These are phyloP conservation scores for Aureobasidium sp. DNA, from an alignment of 2,329 filamentous ascomycete genomes.

Conservation along the genomic window DNA sequence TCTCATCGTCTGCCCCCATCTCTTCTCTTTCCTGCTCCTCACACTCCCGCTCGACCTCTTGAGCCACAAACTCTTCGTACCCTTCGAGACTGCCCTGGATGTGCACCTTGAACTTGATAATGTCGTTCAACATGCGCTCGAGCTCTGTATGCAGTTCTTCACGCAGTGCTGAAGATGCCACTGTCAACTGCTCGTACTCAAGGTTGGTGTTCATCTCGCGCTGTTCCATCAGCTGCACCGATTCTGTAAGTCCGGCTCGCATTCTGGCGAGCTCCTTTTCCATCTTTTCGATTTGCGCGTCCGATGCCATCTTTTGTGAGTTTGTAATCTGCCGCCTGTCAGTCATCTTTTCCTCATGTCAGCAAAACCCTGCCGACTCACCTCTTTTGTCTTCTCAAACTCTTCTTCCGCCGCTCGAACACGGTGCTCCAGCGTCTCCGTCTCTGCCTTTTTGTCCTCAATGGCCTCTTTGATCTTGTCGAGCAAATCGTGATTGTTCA, in stretches of 20 bases:
- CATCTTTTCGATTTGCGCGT: slow-evolving; percentile 96
- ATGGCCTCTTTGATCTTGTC: slow-evolving; percentile 95
- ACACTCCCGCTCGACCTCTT: slow-evolving; percentile 70
- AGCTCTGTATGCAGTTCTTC: slow-evolving; percentile 97
- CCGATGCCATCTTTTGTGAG: slow-evolving; percentile 79
- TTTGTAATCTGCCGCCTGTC: slow-evolving; percentile 52
- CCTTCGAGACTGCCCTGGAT: slow-evolving; percentile 87
- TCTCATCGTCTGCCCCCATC: slow-evolving; percentile 16
- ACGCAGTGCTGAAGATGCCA: slow-evolving; percentile 73
- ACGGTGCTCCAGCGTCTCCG: slow-evolving; percentile 83
- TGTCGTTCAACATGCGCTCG: slow-evolving; percentile 90
- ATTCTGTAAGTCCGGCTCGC: slow-evolving; percentile 74
- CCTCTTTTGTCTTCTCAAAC: slow-evolving; percentile 87
- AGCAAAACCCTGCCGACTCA: slow-evolving; percentile 23
- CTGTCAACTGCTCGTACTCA: slow-evolving; percentile 91
- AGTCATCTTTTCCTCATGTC: not conserved
- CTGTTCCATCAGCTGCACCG: slow-evolving; percentile 86
- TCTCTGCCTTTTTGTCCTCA: slow-evolving; percentile 87
- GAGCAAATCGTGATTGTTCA: slow-evolving; percentile 88
- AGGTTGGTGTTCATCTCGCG: slow-evolving; percentile 94
- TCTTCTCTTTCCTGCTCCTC: slow-evolving; percentile 40
- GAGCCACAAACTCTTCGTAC: slow-evolving; percentile 87
- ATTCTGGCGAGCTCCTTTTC: slow-evolving; percentile 96
- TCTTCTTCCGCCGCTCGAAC: slow-evolving; percentile 85
- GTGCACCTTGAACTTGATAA: slow-evolving; percentile 98